Conservation (phyloP, 139 green algal species). For the Asterochloris sp. region DNA sequence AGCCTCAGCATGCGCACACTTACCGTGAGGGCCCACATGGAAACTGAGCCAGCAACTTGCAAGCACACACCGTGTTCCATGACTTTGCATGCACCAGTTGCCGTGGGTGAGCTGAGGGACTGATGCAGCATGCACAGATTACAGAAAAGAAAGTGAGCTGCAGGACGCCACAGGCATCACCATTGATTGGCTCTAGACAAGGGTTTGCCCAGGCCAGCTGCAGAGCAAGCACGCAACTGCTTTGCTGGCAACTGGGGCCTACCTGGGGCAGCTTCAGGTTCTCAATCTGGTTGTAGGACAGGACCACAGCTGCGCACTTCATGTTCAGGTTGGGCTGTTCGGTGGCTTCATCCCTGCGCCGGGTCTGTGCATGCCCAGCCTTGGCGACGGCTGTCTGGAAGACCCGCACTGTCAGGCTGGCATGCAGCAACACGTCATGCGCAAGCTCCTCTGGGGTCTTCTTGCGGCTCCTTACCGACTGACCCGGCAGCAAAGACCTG, state of each 20-base stretch:
- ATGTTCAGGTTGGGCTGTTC: slow-evolving; percentile 45
- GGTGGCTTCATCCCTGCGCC: slow-evolving; percentile 47
- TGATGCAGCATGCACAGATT: too few relatives aligned
- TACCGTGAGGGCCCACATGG: too few relatives aligned
- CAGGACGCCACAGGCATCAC: too few relatives aligned
- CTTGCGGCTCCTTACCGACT: slow-evolving; percentile 22
- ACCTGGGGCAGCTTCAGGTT: background rate
- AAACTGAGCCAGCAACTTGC: too few relatives aligned
- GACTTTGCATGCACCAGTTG: too few relatives aligned
- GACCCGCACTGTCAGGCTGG: slow-evolving; percentile 54
- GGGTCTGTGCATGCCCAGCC: slow-evolving; percentile 68
- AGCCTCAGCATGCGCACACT: too few relatives aligned
- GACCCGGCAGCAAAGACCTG: background rate
- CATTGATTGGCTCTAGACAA: too few relatives aligned
- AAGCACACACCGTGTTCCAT: too few relatives aligned
- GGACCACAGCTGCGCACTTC: slow-evolving; percentile 37
- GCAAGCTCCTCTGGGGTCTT: slow-evolving; percentile 63
- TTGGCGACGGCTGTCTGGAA: slow-evolving; percentile 77
- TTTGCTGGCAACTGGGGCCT: background rate
- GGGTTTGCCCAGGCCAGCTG: too few relatives aligned
- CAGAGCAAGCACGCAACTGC: background rate
- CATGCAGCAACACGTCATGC: slow-evolving; percentile 70
- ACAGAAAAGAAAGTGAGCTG: too few relatives aligned
- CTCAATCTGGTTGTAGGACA: slow-evolving; percentile 23
- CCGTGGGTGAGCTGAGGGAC: too few relatives aligned